phyloP scores from a whole-genome alignment of 306 rosid genomes.

The Medicago lupulina region DNA sequence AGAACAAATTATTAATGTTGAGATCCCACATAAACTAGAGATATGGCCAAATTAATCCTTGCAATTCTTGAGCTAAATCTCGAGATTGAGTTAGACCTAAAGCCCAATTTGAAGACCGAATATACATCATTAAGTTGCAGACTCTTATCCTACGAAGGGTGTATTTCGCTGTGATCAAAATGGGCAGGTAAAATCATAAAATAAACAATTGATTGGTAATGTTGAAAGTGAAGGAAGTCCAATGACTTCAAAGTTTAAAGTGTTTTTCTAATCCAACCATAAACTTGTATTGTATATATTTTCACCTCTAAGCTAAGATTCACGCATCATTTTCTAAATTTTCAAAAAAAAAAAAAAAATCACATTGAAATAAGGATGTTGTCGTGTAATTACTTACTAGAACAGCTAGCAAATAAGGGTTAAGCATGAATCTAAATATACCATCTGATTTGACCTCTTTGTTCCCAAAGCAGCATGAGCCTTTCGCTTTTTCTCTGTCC shows the following conservation, averaged over 20 bases:
- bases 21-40: background rate
- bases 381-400: background rate
- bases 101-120: too few relatives aligned
- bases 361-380: background rate
- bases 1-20: background rate
- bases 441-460: constrained; percentile 59
- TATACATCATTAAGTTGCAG: too few relatives aligned
- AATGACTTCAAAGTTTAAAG: background rate
- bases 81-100: too few relatives aligned
- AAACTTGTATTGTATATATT: background rate
- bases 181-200: background rate
- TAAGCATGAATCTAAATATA: constrained; percentile 35
- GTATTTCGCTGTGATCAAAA: background rate
- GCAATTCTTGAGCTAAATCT: background rate
- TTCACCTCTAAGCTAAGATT: background rate
- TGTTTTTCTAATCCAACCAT: background rate
- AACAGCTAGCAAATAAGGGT: constrained; percentile 12
- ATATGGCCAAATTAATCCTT: background rate
- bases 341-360: background rate
- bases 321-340: background rate
- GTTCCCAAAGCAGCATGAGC: constrained; percentile 62
- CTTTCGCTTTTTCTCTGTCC: constrained; percentile 35
- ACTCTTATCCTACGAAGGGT: background rate
- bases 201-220: background rate
- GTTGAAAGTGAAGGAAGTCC: background rate